phyloP scores from a whole-genome alignment of 257 asterid genomes.

The Solanum medicagineum region DNA sequence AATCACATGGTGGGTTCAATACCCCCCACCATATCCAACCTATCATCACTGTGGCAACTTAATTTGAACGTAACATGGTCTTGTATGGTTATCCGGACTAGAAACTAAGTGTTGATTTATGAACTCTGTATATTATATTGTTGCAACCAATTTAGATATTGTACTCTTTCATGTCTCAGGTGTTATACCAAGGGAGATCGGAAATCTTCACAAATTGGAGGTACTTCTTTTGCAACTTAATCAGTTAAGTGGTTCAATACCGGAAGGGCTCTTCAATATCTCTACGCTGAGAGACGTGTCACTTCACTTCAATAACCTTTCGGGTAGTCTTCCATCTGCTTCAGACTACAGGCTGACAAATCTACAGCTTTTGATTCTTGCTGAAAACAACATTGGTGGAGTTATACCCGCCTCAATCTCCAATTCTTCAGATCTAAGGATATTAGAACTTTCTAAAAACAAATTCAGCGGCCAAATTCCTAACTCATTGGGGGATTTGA shows the following conservation, averaged over 20 bases:
- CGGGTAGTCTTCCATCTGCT: conserved; percentile 12
- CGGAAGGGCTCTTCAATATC: conserved; percentile 12
- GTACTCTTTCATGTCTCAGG: conserved; percentile 6
- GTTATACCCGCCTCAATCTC: conserved; percentile 9
- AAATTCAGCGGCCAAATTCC: too few relatives aligned
- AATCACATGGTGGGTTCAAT: not conserved
- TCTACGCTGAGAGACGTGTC: conserved; percentile 6
- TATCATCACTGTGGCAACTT: not conserved
- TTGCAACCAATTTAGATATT: too few relatives aligned
- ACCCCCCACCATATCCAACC: not conserved
- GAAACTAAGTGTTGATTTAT: too few relatives aligned
- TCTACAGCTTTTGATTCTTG: conserved; percentile 7
- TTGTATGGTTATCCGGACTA: not conserved
- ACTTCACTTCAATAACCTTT: conserved; percentile 4
- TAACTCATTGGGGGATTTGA: too few relatives aligned
- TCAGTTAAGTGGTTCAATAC: conserved; percentile 5
- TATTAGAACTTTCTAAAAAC: accelerated
- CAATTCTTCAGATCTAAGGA: not conserved
- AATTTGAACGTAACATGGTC: not conserved
- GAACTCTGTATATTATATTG: too few relatives aligned
- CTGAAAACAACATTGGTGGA: conserved; percentile 4
- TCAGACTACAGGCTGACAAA: not conserved
- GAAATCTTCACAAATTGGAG: conserved; percentile 5
- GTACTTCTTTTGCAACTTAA: not conserved
- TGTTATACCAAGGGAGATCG: conserved; percentile 13